Evolutionary conservation across 129 eudicot species (phyloP).

Genomic region (Ambrosia artemisiifolia): DNA sequence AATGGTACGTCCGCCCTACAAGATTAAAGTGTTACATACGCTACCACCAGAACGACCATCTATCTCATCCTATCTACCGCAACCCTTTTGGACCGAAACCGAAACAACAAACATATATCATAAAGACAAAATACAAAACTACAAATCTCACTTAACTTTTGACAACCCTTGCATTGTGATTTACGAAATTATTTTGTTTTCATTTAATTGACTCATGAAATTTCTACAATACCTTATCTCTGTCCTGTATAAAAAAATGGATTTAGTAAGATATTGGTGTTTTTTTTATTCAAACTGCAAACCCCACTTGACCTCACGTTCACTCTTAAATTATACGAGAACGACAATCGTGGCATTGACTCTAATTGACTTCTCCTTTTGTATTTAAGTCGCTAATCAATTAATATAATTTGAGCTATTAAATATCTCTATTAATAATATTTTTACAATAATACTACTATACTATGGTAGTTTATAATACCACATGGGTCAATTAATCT

Average conservation of each 20-base stretch:
- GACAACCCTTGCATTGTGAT: too few species aligned
- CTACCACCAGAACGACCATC: too few species aligned
- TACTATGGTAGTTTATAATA: too few species aligned
- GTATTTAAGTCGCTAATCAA: slow-evolving; percentile 12
- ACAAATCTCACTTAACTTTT: too few species aligned
- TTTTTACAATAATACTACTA: not conserved
- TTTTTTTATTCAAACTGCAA: slow-evolving; percentile 12
- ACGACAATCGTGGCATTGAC: slow-evolving; percentile 32
- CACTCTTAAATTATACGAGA: not conserved
- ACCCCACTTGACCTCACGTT: slow-evolving; percentile 34
- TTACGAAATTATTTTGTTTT: too few species aligned
- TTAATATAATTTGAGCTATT: not conserved
- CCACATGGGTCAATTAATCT: slow-evolving; percentile 27
- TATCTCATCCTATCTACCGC: too few species aligned
- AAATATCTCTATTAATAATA: not conserved
- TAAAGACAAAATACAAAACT: too few species aligned
- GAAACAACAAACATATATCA: too few species aligned
- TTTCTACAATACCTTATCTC: not conserved
- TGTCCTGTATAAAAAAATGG: not conserved
- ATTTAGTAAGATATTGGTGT: not conserved
- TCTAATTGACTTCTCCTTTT: slow-evolving; percentile 23
- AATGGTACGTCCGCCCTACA: too few species aligned
- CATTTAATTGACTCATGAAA: not conserved
- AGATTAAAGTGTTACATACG: too few species aligned
- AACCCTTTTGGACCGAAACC: too few species aligned